Conservation (phyloP, 1,284 basidiomycete species). For the Schizophyllum amplum region DNA sequence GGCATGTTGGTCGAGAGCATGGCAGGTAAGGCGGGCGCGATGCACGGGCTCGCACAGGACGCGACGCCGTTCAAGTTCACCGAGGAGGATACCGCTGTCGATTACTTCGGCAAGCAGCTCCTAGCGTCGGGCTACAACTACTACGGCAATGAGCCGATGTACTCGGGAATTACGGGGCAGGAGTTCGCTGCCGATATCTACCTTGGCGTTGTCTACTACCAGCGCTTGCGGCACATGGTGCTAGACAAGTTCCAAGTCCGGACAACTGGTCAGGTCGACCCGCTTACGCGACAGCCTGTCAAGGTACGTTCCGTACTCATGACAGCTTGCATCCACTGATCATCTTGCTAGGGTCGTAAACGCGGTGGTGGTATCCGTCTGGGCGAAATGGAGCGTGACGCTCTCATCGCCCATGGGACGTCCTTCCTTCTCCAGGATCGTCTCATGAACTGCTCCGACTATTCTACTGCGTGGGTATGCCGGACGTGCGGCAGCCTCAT, state of each 20-base stretch:
- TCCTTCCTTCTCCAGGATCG: constrained; percentile 97
- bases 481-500: constrained; percentile 93
- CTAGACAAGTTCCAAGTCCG: constrained; percentile 99
- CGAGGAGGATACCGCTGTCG: constrained; percentile 92
- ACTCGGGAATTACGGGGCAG: constrained; percentile 97
- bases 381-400: constrained; percentile 99
- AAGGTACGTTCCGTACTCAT: constrained; percentile 52
- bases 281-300: constrained; percentile 93
- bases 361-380: constrained; percentile 98
- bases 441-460: constrained; percentile 99
- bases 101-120: constrained; percentile 97
- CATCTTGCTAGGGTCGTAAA: constrained; percentile 76
- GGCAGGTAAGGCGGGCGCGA: constrained; percentile 96
- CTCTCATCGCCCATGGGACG: constrained; percentile 96
- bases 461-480: constrained; percentile 98
- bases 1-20: constrained; percentile 99
- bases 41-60: constrained; percentile 98
- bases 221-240: constrained; percentile 98
- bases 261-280: constrained; percentile 95
- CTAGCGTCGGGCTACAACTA: constrained; percentile 96
- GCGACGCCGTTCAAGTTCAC: constrained; percentile 98
- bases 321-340: constrained; percentile 1
- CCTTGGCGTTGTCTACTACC: constrained; percentile 97
- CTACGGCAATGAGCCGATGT: constrained; percentile 99
- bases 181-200: constrained; percentile 99